Evolutionary conservation across 1,284 basidiomycete species (phyloP), one percentile per base, ranked within the genome.

Genomic region (Gymnopus androsaceus): DNA sequence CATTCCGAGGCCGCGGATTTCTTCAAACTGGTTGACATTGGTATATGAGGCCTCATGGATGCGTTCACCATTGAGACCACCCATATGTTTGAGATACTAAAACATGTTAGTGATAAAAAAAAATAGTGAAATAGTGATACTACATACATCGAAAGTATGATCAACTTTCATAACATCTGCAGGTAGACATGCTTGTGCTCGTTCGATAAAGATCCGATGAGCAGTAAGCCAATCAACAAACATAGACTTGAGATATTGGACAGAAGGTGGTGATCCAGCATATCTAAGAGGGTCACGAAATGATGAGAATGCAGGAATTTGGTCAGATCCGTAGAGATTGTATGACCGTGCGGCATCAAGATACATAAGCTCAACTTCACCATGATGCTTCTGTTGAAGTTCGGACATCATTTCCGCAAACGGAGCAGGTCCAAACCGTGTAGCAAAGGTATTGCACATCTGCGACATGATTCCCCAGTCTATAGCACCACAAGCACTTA

Each of bases 71-170:
- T 55, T 55, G 9, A 62, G 0, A 5, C 54, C 56, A 34, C 58
- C 61, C 49, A 60, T 53, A 49, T 56, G 41, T 23, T 60, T 59
- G 4, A 62, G 37, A 21, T 56, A 40, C 61, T 60, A 36, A 23
- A 19, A 23, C 4, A 30, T 19, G 37, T 11, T 40, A 30, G 42
- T 30, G 12, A n/a, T 47, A 15, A 8, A 30, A 48, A 14, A 31
- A 40, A 21, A 54, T 23, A 37, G n/a, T n/a, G n/a, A n/a, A n/a
- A 30, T 21, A 19, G 46, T 46, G 45, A 25, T 23, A 42, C 15
- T 19, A 58, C 59, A 45, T 31, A 59, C 60, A 27, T 56, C 41
- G 41, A 56, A 61, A 48, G 57, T 61, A 33, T 61, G 60, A 52
- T 61, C 58, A 11, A 28, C 57, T 23, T 50, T 51, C 14, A 51